phyloP scores from a whole-genome alignment of 2,329 filamentous ascomycete genomes.

The Phialocephala subalpina region DNA sequence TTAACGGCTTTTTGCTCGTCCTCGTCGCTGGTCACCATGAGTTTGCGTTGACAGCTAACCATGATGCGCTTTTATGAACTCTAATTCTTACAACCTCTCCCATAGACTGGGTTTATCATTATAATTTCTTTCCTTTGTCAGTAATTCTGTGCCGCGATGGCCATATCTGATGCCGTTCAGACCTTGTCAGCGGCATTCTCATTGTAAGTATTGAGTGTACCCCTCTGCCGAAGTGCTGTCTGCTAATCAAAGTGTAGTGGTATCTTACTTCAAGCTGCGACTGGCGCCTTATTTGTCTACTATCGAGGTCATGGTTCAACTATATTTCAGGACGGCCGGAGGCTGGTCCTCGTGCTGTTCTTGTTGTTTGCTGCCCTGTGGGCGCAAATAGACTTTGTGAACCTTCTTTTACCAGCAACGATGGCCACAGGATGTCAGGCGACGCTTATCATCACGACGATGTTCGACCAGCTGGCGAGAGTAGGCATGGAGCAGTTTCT shows the following conservation, averaged over 20 bases:
- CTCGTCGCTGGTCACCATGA: conserved; percentile 29
- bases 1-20: conserved; percentile 27
- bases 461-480: conserved; percentile 44
- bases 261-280: conserved; percentile 43
- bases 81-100: conserved; percentile 38
- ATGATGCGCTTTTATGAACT: conserved; percentile 37
- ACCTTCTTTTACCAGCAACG: conserved; percentile 38
- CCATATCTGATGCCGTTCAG: conserved; percentile 42
- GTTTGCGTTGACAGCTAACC: conserved; percentile 32
- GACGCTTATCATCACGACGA: conserved; percentile 40
- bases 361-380: conserved; percentile 44
- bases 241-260: conserved; percentile 40
- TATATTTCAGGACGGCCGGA: conserved; percentile 45
- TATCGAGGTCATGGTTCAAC: conserved; percentile 41
- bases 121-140: conserved; percentile 35
- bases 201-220: conserved; percentile 39
- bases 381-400: conserved; percentile 44
- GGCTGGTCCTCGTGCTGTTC: conserved; percentile 48
- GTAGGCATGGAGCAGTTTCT: conserved; percentile 44
- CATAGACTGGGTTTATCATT: conserved; percentile 43
- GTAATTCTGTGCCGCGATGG: conserved; percentile 37
- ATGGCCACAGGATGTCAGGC: conserved; percentile 38
- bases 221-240: conserved; percentile 3
- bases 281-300: conserved; percentile 41
- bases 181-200: conserved; percentile 44